phyloP scores from a whole-genome alignment of 192 early-diverging fungal genomes.

The Powellomyces hirtus region DNA sequence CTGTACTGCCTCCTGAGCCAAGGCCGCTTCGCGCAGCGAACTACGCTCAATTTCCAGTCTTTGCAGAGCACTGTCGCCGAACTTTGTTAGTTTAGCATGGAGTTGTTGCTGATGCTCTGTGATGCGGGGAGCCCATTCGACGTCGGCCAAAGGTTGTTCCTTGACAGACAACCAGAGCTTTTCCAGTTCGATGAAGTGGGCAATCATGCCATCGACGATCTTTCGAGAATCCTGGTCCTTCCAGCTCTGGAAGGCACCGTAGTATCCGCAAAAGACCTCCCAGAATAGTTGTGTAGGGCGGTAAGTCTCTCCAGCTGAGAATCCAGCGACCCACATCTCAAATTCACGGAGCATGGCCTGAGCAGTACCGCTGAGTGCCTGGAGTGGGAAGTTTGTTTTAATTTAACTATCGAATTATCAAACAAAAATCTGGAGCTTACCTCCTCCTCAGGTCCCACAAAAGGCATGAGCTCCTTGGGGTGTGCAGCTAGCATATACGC shows the following conservation, averaged over 20 bases:
- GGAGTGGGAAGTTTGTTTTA: too few species aligned
- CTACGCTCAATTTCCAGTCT: conserved; percentile 26
- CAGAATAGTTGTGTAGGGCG: conserved; percentile 40
- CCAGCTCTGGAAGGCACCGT: conserved; percentile 68
- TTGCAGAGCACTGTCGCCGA: conserved; percentile 48
- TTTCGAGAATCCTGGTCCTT: conserved; percentile 63
- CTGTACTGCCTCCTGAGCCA: neutral
- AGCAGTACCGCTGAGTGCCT: conserved; percentile 36
- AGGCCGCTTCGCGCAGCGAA: neutral
- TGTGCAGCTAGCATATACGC: conserved; percentile 71
- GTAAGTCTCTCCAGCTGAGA: neutral
- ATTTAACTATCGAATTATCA: neutral
- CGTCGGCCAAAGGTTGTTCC: conserved; percentile 48
- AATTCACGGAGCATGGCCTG: conserved; percentile 34
- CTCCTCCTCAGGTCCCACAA: conserved; percentile 55
- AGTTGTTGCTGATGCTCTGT: conserved; percentile 59
- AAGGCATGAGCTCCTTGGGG: conserved; percentile 59
- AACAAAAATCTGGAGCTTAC: conserved; percentile 31
- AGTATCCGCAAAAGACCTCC: conserved; percentile 56
- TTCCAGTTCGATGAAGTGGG: conserved; percentile 68
- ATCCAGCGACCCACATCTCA: conserved; percentile 33
- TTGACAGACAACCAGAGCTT: conserved; percentile 61
- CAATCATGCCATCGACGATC: conserved; percentile 61
- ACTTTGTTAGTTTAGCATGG: conserved; percentile 38
- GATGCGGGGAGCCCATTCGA: conserved; percentile 60